These are phyloP conservation scores for Crithidia sp. DNA, from an alignment of 208 protist species.

Conservation along the genomic window DNA sequence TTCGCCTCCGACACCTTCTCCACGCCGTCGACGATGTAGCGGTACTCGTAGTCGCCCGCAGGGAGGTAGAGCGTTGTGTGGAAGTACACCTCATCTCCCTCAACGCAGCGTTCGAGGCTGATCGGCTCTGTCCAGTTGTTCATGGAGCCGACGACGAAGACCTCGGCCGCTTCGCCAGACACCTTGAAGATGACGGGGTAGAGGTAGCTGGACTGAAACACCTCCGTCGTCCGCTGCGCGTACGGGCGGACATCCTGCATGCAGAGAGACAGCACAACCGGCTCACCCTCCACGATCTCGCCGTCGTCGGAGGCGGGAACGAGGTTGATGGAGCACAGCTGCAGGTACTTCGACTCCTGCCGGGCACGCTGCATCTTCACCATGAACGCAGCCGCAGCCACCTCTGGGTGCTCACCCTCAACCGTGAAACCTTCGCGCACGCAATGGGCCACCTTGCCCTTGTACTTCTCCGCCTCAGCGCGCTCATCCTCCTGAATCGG, in stretches of 20 bases:
- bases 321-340: conserved; percentile 87
- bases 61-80: conserved; percentile 93
- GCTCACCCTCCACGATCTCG: conserved; percentile 79
- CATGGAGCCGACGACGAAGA: conserved; percentile 92
- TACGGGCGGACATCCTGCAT: conserved; percentile 91
- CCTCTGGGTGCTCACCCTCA: conserved; percentile 84
- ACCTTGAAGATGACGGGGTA: conserved; percentile 91
- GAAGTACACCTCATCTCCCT: conserved; percentile 85
- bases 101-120: conserved; percentile 80
- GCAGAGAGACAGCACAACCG: conserved; percentile 84
- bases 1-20: conserved; percentile 89
- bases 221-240: conserved; percentile 76
- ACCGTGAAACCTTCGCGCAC: conserved; percentile 91
- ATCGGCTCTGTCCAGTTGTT: conserved; percentile 93
- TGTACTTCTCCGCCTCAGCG: conserved; percentile 84
- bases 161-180: conserved; percentile 88
- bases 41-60: conserved; percentile 92
- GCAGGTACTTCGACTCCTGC: conserved; percentile 73
- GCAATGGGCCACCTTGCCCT: conserved; percentile 90
- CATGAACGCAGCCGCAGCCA: conserved; percentile 83
- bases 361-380: conserved; percentile 82
- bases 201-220: conserved; percentile 87
- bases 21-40: conserved; percentile 93
- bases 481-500: conserved; percentile 87
- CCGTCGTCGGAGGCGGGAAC: conserved; percentile 53